These are phyloP conservation scores for Bocquillonia castaneifolia DNA, from an alignment of 441 rosid genomes.

Conservation along the genomic window DNA sequence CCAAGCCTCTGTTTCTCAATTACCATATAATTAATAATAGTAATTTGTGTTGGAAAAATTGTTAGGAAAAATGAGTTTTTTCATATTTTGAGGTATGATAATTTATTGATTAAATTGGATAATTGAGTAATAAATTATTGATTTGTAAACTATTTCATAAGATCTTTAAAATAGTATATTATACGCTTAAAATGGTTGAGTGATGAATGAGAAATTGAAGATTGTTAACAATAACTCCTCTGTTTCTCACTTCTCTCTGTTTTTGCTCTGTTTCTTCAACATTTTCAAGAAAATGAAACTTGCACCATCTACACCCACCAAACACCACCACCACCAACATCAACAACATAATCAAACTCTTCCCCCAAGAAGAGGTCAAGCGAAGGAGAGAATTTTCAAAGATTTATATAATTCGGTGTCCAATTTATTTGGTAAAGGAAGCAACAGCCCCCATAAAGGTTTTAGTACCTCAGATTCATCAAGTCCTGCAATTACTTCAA, in stretches of 20 bases:
- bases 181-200: too few relatives aligned
- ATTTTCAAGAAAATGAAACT: constrained; percentile 3
- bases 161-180: too few relatives aligned
- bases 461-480: constrained; percentile 17
- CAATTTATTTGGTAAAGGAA: background rate
- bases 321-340: background rate
- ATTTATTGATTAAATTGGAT: too few relatives aligned
- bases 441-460: background rate
- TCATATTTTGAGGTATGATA: too few relatives aligned
- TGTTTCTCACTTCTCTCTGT: background rate
- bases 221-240: too few relatives aligned
- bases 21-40: too few relatives aligned
- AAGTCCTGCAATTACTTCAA: constrained; percentile 14
- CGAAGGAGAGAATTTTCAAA: constrained; percentile 24
- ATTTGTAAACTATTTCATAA: too few relatives aligned
- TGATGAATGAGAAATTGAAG: too few relatives aligned
- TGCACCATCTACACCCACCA: background rate
- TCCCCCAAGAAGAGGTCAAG: constrained; percentile 31
- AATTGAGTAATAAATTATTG: too few relatives aligned
- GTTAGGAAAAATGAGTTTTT: too few relatives aligned
- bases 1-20: too few relatives aligned
- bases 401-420: constrained; percentile 6
- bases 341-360: background rate
- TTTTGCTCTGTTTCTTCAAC: background rate
- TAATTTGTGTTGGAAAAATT: too few relatives aligned